phyloP scores from a whole-genome alignment of 2,329 filamentous ascomycete genomes.

The Sclerotinia minor region DNA sequence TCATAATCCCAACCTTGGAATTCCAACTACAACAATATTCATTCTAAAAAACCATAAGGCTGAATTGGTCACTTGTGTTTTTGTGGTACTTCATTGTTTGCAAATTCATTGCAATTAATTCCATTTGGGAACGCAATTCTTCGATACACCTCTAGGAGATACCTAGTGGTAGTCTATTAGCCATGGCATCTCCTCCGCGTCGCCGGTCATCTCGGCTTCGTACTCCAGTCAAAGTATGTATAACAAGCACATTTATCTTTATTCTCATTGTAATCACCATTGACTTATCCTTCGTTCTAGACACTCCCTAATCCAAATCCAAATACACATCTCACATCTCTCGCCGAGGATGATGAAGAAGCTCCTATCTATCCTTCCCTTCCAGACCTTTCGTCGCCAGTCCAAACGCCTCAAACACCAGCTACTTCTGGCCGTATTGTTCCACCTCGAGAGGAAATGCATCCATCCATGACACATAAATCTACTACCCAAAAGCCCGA shows the following conservation, averaged over 20 bases:
- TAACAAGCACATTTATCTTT: conserved; percentile 10
- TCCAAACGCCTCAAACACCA: conserved; percentile 53
- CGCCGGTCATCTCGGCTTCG: conserved; percentile 42
- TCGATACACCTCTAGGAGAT: neutral
- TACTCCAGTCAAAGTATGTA: conserved; percentile 40
- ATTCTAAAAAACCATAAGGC: neutral
- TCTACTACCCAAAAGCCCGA: conserved; percentile 75
- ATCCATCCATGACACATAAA: conserved; percentile 78
- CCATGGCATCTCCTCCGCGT: conserved; percentile 37
- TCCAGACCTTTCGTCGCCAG: conserved; percentile 35
- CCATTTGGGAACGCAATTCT: neutral
- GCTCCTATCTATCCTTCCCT: conserved; percentile 32
- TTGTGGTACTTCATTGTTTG: neutral
- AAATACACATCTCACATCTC: conserved; percentile 34
- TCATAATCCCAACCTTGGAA: conserved; percentile 13
- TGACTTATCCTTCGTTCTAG: conserved; percentile 24
- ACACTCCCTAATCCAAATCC: conserved; percentile 26
- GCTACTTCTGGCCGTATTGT: conserved; percentile 64
- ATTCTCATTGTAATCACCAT: neutral
- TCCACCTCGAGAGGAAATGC: conserved; percentile 81
- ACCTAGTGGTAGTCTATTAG: conserved; percentile 6
- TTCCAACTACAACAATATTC: conserved; percentile 2
- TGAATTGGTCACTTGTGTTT: neutral
- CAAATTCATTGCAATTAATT: neutral
- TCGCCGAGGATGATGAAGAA: conserved; percentile 41